Conservation (phyloP, 495 filamentous ascomycete species). For the Neurospora tetraspora region DNA sequence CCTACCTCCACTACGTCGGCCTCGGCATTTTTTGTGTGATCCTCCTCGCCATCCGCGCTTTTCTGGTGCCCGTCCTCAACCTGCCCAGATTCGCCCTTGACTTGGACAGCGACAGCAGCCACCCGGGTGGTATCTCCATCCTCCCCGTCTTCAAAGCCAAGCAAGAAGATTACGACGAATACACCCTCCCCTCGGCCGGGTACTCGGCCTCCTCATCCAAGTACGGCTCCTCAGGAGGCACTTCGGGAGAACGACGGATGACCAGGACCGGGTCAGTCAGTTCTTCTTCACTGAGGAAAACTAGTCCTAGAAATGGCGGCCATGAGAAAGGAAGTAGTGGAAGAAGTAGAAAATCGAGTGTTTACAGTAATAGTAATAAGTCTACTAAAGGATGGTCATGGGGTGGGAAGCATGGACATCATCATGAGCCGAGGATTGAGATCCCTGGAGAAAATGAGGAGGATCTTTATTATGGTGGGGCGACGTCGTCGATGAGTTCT, state of each 20-base stretch:
- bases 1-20: constrained; percentile 66
- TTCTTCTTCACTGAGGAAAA: constrained; percentile 1
- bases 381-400: background rate
- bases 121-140: constrained; percentile 1
- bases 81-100: constrained; percentile 37
- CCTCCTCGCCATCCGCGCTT: constrained; percentile 50
- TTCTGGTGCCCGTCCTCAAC: constrained; percentile 40
- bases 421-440: constrained; percentile 29
- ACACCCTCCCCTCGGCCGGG: constrained; percentile 14
- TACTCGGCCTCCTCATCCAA: constrained; percentile 16
- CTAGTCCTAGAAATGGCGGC: background rate
- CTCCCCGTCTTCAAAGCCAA: constrained; percentile 40
- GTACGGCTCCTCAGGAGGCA: constrained; percentile 3
- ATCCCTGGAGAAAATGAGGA: constrained; percentile 29
- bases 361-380: background rate
- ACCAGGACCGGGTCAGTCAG: constrained; percentile 13
- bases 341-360: background rate
- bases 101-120: constrained; percentile 7
- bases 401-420: background rate
- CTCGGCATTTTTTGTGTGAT: constrained; percentile 51
- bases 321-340: constrained; percentile 3
- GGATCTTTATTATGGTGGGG: constrained; percentile 16
- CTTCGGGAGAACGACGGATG: constrained; percentile 5
- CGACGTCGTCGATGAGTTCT: background rate
- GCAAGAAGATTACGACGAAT: constrained; percentile 32